Percentiles rank a stretch among this genome's conserved stretches.
These are phyloP conservation scores for Sanghuangporus sanghuang DNA, from an alignment of 1,284 basidiomycete genomes.

Conservation along the genomic window DNA sequence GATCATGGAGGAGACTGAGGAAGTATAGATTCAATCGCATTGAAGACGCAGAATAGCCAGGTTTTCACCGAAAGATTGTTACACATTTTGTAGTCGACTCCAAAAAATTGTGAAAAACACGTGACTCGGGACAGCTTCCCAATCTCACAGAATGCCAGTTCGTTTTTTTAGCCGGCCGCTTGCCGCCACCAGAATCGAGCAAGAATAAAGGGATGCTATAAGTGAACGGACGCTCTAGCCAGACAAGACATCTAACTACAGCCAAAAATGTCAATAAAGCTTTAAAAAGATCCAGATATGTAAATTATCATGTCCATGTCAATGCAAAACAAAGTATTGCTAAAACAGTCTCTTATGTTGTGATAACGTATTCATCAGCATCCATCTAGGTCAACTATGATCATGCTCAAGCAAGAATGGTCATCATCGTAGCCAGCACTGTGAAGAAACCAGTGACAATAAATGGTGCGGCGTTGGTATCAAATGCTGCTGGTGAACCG, in stretches of 20 bases:
- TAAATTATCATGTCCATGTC: background rate
- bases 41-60: too few relatives aligned
- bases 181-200: background rate
- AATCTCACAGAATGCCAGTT: too few relatives aligned
- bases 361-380: background rate
- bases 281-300: background rate
- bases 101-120: too few relatives aligned
- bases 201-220: background rate
- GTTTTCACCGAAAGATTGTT: too few relatives aligned
- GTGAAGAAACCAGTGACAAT: slow-evolving; percentile 13
- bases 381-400: background rate
- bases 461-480: slow-evolving; percentile 8
- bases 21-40: too few relatives aligned
- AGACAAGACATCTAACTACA: slow-evolving; percentile 9
- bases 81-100: too few relatives aligned
- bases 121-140: too few relatives aligned
- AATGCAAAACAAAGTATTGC: background rate
- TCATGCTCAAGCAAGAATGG: slow-evolving; percentile 11
- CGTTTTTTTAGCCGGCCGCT: too few relatives aligned
- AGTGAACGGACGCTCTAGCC: background rate
- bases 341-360: background rate
- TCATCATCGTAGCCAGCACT: slow-evolving; percentile 13
- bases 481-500: background rate
- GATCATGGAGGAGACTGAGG: too few relatives aligned
- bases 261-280: background rate